phyloP scores from a whole-genome alignment of 495 filamentous ascomycete genomes.

The Ramalina peruviana region DNA sequence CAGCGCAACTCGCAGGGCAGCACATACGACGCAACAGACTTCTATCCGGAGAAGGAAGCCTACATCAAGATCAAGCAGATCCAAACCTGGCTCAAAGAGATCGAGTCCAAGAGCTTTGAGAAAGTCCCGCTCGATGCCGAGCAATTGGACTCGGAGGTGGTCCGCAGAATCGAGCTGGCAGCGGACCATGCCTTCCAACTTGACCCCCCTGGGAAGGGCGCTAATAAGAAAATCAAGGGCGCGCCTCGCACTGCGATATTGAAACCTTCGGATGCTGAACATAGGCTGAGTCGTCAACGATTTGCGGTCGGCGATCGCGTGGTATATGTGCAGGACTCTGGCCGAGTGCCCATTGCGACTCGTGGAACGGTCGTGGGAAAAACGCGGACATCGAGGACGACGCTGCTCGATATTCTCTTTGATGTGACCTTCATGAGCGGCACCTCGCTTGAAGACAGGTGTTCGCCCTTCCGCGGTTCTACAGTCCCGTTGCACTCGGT shows the following conservation, averaged over 20 bases:
- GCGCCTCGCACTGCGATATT: slow-evolving; percentile 80
- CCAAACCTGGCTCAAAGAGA: slow-evolving; percentile 74
- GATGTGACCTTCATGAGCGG: slow-evolving; percentile 94
- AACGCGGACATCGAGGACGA: slow-evolving; percentile 65
- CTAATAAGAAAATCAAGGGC: slow-evolving; percentile 47
- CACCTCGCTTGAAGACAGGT: slow-evolving; percentile 74
- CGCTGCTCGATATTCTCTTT: slow-evolving; percentile 82
- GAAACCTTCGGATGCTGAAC: slow-evolving; percentile 82
- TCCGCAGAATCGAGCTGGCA: slow-evolving; percentile 65
- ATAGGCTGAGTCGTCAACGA: slow-evolving; percentile 69
- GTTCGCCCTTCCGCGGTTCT: slow-evolving; percentile 90
- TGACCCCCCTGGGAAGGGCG: slow-evolving; percentile 29
- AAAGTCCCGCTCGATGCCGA: slow-evolving; percentile 87
- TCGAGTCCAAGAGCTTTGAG: slow-evolving; percentile 83
- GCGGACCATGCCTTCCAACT: slow-evolving; percentile 43
- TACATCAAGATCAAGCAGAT: slow-evolving; percentile 70
- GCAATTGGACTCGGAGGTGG: slow-evolving; percentile 83
- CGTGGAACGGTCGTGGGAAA: slow-evolving; percentile 87
- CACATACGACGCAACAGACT: slow-evolving; percentile 67
- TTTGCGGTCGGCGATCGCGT: slow-evolving; percentile 83
- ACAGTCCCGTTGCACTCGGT: slow-evolving; percentile 73
- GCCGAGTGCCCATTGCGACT: slow-evolving; percentile 86
- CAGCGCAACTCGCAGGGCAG: slow-evolving; percentile 60
- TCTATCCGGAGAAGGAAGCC: slow-evolving; percentile 60
- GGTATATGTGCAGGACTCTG: slow-evolving; percentile 83